Percentiles rank a stretch among this genome's conserved stretches.
Conservation (phyloP, 1,284 basidiomycete species). For the Melanopsichium pennsylvanicum region DNA sequence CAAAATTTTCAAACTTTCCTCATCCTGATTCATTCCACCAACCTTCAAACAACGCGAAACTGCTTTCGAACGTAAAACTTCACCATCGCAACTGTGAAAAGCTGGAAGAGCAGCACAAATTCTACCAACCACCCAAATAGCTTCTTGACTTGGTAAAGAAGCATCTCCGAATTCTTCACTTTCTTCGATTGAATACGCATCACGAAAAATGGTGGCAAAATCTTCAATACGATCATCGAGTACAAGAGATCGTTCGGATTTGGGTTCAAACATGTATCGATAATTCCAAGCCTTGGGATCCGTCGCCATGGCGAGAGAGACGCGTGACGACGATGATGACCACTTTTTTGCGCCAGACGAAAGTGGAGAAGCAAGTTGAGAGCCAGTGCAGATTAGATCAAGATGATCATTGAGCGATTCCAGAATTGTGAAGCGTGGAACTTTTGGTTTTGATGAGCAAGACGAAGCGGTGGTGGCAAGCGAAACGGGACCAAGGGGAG, state of each 20-base stretch:
- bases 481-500: conserved; percentile 10
- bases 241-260: conserved; percentile 53
- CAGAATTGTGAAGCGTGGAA: conserved; percentile 19
- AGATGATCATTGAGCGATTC: conserved; percentile 56
- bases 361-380: conserved; percentile 12
- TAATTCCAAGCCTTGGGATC: conserved; percentile 61
- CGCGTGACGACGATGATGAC: conserved; percentile 27
- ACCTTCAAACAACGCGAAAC: conserved; percentile 24
- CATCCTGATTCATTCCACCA: conserved; percentile 43
- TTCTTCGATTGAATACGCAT: conserved; percentile 41
- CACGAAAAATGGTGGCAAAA: conserved; percentile 44
- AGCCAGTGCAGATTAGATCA: conserved; percentile 23
- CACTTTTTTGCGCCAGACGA: conserved; percentile 12
- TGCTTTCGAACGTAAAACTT: conserved; percentile 8
- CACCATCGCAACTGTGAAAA: conserved; percentile 12
- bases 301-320: conserved; percentile 58
- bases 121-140: conserved; percentile 59
- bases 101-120: conserved; percentile 44
- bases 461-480: background rate
- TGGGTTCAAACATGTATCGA: conserved; percentile 65
- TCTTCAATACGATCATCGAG: conserved; percentile 59
- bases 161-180: conserved; percentile 57
- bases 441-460: background rate
- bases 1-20: conserved; percentile 41
- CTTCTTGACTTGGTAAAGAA: conserved; percentile 49